Conservation (phyloP, 768 basidiomycete genomes). For the Leucosporidium creatinivorum region DNA sequence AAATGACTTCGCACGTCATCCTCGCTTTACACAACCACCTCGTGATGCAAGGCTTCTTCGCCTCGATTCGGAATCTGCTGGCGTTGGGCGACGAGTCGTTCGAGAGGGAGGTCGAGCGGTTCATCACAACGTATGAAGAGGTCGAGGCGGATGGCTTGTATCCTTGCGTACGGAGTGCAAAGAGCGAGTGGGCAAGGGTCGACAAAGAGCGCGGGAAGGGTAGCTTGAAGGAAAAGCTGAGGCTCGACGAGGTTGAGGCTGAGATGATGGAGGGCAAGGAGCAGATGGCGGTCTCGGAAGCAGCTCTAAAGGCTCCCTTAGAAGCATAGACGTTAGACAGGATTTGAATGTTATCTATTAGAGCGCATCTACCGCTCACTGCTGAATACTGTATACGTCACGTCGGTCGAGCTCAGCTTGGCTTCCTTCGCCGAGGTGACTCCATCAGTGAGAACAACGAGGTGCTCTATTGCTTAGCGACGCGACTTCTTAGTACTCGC, state of each 20-base stretch:
- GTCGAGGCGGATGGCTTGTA: background rate
- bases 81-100: background rate
- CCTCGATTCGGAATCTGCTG: slow-evolving; percentile 49
- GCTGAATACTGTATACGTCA: too few species aligned
- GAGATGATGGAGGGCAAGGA: too few species aligned
- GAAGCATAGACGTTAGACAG: too few species aligned
- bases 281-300: too few species aligned
- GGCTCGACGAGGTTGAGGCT: background rate
- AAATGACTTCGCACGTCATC: slow-evolving; percentile 76
- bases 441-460: too few species aligned
- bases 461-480: background rate
- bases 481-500: background rate
- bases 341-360: too few species aligned
- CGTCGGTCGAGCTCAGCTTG: too few species aligned
- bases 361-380: too few species aligned
- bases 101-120: background rate
- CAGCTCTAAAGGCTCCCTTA: too few species aligned
- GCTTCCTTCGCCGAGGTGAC: too few species aligned
- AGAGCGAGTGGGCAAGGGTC: background rate
- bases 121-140: slow-evolving; percentile 1
- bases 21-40: slow-evolving; percentile 68
- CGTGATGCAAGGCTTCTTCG: slow-evolving; percentile 60
- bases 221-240: background rate
- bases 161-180: background rate
- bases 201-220: background rate